These are phyloP conservation scores for Oxalis stricta DNA, from an alignment of 441 rosid species.

Conservation along the genomic window DNA sequence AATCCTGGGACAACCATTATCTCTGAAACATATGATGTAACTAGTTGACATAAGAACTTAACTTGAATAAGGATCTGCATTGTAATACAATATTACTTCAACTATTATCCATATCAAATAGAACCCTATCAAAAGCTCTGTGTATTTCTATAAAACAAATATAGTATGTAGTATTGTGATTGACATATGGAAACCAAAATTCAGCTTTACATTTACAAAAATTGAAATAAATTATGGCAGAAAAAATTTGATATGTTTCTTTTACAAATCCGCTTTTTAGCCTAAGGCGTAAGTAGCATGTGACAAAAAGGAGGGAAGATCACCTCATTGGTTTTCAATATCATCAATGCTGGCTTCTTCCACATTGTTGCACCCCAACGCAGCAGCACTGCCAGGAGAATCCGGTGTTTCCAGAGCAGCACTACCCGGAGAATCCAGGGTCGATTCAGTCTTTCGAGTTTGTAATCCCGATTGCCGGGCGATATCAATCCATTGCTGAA, in stretches of 20 bases:
- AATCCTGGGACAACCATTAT: too few relatives aligned
- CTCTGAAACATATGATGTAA: too few relatives aligned
- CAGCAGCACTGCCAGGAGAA: constrained; percentile 22
- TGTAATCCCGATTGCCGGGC: constrained; percentile 78
- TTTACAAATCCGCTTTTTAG: not conserved
- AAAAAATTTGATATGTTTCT: not conserved
- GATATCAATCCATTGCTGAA: constrained; percentile 98
- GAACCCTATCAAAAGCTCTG: too few relatives aligned
- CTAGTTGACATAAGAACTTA: not conserved
- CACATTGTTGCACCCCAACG: constrained; percentile 31
- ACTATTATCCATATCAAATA: too few relatives aligned
- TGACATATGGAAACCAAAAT: too few relatives aligned
- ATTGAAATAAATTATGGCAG: too few relatives aligned
- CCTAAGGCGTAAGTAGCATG: constrained; percentile 2
- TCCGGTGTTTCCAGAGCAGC: constrained; percentile 28
- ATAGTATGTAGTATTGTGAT: too few relatives aligned
- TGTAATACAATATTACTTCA: too few relatives aligned
- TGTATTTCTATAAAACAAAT: too few relatives aligned
- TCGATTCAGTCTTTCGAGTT: constrained; percentile 32
- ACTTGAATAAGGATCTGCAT: too few relatives aligned
- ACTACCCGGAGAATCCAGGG: constrained; percentile 27
- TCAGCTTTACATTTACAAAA: too few relatives aligned
- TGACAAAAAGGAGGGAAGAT: constrained; percentile 3
- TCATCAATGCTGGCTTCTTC: constrained; percentile 59
- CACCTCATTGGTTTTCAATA: constrained; percentile 41